phyloP scores from a whole-genome alignment of 202 grass and related monocot species.

The Miscanthus sacchariflorus region DNA sequence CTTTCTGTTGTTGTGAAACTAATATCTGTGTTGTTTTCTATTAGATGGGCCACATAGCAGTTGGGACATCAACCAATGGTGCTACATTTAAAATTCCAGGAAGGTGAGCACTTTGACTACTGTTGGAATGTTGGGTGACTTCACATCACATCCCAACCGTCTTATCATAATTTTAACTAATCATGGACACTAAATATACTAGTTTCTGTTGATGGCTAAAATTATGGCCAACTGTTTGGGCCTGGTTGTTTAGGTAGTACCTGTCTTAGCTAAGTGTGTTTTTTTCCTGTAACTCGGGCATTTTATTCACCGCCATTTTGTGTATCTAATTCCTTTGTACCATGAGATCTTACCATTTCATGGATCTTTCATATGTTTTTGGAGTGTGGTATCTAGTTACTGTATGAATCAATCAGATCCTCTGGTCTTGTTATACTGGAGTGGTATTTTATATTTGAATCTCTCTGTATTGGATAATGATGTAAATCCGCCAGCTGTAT shows the following conservation, averaged over 20 bases:
- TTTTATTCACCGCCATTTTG: neutral
- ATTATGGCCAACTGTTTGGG: neutral
- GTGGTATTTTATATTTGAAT: neutral
- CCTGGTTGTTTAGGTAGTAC: neutral
- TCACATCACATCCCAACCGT: neutral
- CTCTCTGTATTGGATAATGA: neutral
- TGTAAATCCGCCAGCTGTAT: neutral
- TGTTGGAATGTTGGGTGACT: neutral
- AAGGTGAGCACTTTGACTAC: conserved; percentile 56
- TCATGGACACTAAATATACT: neutral
- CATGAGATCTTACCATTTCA: conserved; percentile 10
- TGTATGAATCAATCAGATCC: neutral
- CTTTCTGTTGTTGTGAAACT: conserved; percentile 43
- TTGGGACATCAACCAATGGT: conserved; percentile 91
- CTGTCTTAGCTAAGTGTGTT: neutral
- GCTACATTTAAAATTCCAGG: conserved; percentile 96
- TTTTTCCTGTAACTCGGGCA: neutral
- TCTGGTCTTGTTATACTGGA: neutral
- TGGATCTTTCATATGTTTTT: neutral
- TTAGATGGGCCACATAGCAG: conserved; percentile 85
- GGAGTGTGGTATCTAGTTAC: neutral
- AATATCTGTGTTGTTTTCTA: conserved; percentile 35
- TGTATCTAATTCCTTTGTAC: neutral
- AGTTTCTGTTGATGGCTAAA: neutral
- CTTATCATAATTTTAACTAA: neutral